phyloP scores from a whole-genome alignment of 768 basidiomycete genomes.

The Kwoniella sp. region DNA sequence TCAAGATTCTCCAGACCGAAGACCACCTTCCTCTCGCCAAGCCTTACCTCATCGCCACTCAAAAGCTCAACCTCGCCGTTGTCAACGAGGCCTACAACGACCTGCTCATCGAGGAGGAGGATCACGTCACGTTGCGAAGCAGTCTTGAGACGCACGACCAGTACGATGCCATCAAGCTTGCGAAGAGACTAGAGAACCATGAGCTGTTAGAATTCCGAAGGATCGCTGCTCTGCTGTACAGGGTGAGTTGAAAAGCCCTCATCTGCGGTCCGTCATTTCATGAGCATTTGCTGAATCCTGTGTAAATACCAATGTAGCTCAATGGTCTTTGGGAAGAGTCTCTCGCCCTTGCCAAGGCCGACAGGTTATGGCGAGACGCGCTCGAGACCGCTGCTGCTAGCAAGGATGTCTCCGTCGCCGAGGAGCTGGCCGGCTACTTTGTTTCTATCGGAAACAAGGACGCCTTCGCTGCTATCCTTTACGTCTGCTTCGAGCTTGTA shows the following conservation, averaged over 20 bases:
- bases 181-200: slow-evolving; percentile 81
- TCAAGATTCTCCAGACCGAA: slow-evolving; percentile 78
- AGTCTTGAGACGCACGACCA: slow-evolving; percentile 98
- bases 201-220: slow-evolving; percentile 92
- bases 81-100: slow-evolving; percentile 99
- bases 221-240: slow-evolving; percentile 91
- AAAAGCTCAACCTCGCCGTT: slow-evolving; percentile 92
- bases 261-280: no score
- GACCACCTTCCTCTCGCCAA: slow-evolving; percentile 94
- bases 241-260: slow-evolving; percentile 67
- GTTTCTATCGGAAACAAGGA: slow-evolving; percentile 99
- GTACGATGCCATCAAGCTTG: slow-evolving; percentile 87
- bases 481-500: slow-evolving; percentile 91
- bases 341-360: slow-evolving; percentile 89
- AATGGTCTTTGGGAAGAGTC: slow-evolving; percentile 95
- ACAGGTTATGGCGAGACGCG: slow-evolving; percentile 95
- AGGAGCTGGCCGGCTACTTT: slow-evolving; percentile 93
- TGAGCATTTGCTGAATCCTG: not conserved
- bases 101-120: slow-evolving; percentile 97
- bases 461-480: slow-evolving; percentile 88
- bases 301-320: slow-evolving; percentile 79
- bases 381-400: slow-evolving; percentile 91
- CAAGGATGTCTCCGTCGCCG: slow-evolving; percentile 80
- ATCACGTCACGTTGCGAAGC: slow-evolving; percentile 95
- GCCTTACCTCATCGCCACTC: slow-evolving; percentile 94